These are phyloP conservation scores for Colletotrichum sp. DNA, from an alignment of 2,329 filamentous ascomycete genomes.

Conservation along the genomic window DNA sequence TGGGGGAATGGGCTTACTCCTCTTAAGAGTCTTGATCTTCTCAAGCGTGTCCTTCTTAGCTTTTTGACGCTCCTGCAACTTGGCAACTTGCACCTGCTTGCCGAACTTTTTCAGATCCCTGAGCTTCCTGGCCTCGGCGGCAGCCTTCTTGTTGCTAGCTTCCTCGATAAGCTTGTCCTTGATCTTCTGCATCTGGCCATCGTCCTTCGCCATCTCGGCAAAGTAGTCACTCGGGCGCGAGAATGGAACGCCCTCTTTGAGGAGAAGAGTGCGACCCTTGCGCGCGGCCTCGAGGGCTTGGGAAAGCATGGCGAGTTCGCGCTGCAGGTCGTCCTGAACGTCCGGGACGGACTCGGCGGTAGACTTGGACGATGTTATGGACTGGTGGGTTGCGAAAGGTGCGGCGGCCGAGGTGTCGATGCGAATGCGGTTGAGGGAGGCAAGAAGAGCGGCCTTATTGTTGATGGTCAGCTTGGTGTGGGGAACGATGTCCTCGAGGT, in stretches of 20 bases:
- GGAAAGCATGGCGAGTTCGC: slow-evolving; percentile 92
- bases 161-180: slow-evolving; percentile 93
- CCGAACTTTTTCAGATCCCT: slow-evolving; percentile 98
- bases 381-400: slow-evolving; percentile 85
- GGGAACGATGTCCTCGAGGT: slow-evolving; percentile 85
- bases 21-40: slow-evolving; percentile 93
- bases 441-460: slow-evolving; percentile 86
- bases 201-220: slow-evolving; percentile 98
- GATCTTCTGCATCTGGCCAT: slow-evolving; percentile 97
- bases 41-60: slow-evolving; percentile 92
- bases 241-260: slow-evolving; percentile 85
- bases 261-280: slow-evolving; percentile 74
- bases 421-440: slow-evolving; percentile 80
- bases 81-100: slow-evolving; percentile 96
- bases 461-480: slow-evolving; percentile 97
- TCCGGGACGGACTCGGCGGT: slow-evolving; percentile 75
- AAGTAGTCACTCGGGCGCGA: slow-evolving; percentile 94
- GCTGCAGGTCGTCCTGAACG: slow-evolving; percentile 87
- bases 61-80: slow-evolving; percentile 92
- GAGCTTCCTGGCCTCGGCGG: slow-evolving; percentile 88
- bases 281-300: slow-evolving; percentile 84
- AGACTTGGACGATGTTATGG: slow-evolving; percentile 70
- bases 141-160: slow-evolving; percentile 89
- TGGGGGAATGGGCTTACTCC: slow-evolving; percentile 73
- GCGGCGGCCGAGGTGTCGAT: slow-evolving; percentile 71